phyloP scores from a whole-genome alignment of 805 yeast genomes.

The Yarrowia sp. region DNA sequence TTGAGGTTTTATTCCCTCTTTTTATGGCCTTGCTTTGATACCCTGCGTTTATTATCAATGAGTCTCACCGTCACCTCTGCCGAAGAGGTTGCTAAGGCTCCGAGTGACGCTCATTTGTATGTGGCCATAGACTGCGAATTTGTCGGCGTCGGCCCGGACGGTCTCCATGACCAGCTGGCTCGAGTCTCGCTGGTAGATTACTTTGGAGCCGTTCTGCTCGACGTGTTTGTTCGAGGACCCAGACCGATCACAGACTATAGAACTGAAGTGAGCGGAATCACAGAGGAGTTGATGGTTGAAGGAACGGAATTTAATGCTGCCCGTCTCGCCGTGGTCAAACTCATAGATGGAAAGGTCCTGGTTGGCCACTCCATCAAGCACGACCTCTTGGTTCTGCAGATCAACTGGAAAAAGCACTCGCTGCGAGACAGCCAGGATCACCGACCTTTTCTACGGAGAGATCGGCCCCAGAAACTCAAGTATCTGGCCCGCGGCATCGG shows the following conservation, averaged over 20 bases:
- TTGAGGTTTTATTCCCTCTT: too few species aligned
- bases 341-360: conserved; percentile 58
- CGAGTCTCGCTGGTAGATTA: conserved; percentile 87
- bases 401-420: conserved; percentile 69
- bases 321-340: conserved; percentile 60
- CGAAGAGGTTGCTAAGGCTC: conserved; percentile 3
- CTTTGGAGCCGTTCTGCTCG: conserved; percentile 74
- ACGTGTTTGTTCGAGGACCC: conserved; percentile 74
- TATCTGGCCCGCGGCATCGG: conserved; percentile 72
- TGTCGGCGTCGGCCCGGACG: conserved; percentile 86
- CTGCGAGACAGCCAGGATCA: conserved; percentile 79
- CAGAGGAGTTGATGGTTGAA: conserved; percentile 67
- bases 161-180: conserved; percentile 73
- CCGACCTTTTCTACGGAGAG: conserved; percentile 53
- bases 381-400: conserved; percentile 70
- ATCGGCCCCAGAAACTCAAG: conserved; percentile 46
- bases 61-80: conserved; percentile 8
- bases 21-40: not conserved
- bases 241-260: conserved; percentile 87
- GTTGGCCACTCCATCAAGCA: conserved; percentile 89
- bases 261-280: conserved; percentile 88
- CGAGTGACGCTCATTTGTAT: conserved; percentile 52
- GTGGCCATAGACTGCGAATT: conserved; percentile 92
- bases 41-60: conserved; percentile 13
- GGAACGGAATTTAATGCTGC: conserved; percentile 76